A percentile compares a stretch with the other conserved stretches of the same genome.
Conservation (phyloP, 495 filamentous ascomycete genomes). For the Podospora australis region DNA sequence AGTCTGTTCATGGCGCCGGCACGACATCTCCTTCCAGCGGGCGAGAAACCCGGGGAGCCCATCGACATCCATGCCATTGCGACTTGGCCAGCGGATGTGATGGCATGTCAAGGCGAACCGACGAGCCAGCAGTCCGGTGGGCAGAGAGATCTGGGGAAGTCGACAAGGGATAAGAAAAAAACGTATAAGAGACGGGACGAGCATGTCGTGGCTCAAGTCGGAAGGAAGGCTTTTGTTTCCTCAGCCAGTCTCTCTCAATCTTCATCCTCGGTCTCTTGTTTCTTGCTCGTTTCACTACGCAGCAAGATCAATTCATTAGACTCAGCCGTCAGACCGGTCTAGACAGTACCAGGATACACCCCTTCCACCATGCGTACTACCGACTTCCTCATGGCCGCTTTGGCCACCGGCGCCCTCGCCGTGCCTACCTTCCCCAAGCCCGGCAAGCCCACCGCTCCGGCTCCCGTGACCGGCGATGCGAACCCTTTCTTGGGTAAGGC, state of each 20-base stretch:
- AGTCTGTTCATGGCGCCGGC: constrained; percentile 8
- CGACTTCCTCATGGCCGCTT: constrained; percentile 11
- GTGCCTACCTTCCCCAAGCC: constrained; percentile 7
- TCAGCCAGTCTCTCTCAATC: constrained; percentile 2
- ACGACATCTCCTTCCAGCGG: constrained; percentile 3
- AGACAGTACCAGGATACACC: background rate
- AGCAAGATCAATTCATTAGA: background rate
- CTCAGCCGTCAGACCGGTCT: background rate
- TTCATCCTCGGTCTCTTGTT: background rate
- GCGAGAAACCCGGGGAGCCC: background rate
- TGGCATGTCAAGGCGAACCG: background rate
- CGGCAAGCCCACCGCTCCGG: background rate
- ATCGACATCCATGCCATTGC: constrained; percentile 1
- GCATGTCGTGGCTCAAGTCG: background rate
- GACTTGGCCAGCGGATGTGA: constrained; percentile 6
- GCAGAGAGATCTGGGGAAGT: background rate
- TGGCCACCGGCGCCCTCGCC: constrained; percentile 13
- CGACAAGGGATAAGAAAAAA: background rate
- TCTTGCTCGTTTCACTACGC: background rate
- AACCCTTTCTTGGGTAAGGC: constrained; percentile 50
- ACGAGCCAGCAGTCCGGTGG: too few species aligned
- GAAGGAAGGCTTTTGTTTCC: background rate
- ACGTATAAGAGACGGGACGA: constrained; percentile 3
- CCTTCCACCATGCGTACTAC: constrained; percentile 16
- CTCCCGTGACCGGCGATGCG: background rate